Base-by-base conservation (phyloP, 1,284 basidiomycete genomes). In the Trametes versicolor region DNA sequence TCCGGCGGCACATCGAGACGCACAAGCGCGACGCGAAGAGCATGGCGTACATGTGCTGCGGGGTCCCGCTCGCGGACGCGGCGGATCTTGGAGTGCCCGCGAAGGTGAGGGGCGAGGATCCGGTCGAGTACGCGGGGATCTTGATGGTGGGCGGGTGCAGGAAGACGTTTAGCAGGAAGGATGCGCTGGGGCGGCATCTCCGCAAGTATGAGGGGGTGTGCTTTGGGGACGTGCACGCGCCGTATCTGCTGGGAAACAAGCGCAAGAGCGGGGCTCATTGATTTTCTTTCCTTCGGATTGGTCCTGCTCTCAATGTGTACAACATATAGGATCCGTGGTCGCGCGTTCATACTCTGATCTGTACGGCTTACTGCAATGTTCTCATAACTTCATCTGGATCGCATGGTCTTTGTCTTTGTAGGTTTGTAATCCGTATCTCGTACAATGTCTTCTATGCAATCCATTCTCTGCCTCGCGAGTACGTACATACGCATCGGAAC, bases 101-200 rank as follows among this genome's bases (percentile, higher is more conserved):
- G 64, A n/a, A 64, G 37, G 25, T 60, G 43, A 29, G 76, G 72
- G 76, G 73, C 47, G 76, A 71, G 21, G 85, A 85, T 32, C 80
- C 43, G 52, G 29, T 55, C 2, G 72, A 76, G 47, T 77, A 83
- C 2, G 78, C 75, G 60, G 80, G 72, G n/a, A 70, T 76, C 37
- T 49, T 72, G 69, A 78, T 83, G 67, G 76, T 85, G 34, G 85
- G 85, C 10, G 86, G 85, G 1, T 89, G 87, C 66, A 71, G 78
- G 67, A 78, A 77, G 68, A 76, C 76, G 23, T 86, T 88, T 70
- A 87, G 85, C 66, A 79, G 87, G 53, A 74, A 78, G 25, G 87
- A 89, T 63, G 87, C 87, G 10, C 76, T 88, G 64, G 85, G 82
- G 70, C 80, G 87, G 41, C 87, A 89, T 72, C 72, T 86, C 54